Conservation (phyloP, 768 basidiomycete species). For the Lactifluus hygrophoroides region DNA sequence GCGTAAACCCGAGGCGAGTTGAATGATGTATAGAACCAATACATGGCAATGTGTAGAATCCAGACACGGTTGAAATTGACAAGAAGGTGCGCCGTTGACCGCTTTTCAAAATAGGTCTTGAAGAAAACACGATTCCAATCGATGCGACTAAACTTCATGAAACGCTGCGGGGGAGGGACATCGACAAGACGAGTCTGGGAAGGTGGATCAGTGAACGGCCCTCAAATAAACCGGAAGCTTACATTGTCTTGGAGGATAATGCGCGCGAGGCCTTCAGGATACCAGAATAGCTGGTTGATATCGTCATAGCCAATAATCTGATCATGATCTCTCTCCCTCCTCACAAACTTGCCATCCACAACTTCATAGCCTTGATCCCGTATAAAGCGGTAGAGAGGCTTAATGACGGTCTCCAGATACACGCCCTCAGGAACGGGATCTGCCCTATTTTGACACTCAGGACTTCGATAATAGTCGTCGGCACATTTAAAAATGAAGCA, state of each 20-base stretch:
- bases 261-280: conserved; percentile 92
- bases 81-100: conserved; percentile 84
- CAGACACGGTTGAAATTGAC: conserved; percentile 99
- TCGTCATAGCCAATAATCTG: conserved; percentile 99
- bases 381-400: conserved; percentile 93
- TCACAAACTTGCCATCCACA: conserved; percentile 88
- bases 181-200: conserved; percentile 83
- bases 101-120: conserved; percentile 98
- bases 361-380: conserved; percentile 97
- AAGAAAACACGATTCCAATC: conserved; percentile 96
- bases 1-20: conserved; percentile 92
- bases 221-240: conserved; percentile 24
- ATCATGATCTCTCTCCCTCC: conserved; percentile 90
- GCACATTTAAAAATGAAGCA: conserved; percentile 99
- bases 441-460: conserved; percentile 91
- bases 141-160: conserved; percentile 83
- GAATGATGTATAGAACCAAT: conserved; percentile 98
- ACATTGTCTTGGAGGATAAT: conserved; percentile 87
- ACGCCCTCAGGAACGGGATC: conserved; percentile 94
- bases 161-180: conserved; percentile 84
- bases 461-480: conserved; percentile 97
- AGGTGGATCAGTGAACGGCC: background rate
- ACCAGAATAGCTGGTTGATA: conserved; percentile 99
- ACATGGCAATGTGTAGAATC: conserved; percentile 90
- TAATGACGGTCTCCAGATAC: conserved; percentile 85